Evolutionary conservation across 1,284 basidiomycete species (phyloP).

Genomic region (Ustilago curta): DNA sequence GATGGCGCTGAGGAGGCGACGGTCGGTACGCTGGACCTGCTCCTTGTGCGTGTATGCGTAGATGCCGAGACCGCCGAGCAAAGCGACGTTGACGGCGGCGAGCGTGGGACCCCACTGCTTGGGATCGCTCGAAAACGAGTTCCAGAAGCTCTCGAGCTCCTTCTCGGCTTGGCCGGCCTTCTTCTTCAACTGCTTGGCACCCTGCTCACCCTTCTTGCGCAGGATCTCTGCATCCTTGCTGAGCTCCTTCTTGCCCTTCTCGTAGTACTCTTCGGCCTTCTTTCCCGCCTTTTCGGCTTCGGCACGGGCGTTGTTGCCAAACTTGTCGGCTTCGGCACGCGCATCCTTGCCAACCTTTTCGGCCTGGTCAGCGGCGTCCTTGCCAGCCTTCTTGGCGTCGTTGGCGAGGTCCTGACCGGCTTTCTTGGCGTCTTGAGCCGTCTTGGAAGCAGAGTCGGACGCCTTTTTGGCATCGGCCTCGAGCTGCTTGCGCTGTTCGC

Average conservation of each 20-base stretch:
- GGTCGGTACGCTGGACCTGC: slow-evolving; percentile 58
- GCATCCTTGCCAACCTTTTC: slow-evolving; percentile 20
- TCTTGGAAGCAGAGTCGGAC: slow-evolving; percentile 26
- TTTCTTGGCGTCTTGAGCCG: slow-evolving; percentile 31
- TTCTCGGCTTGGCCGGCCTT: slow-evolving; percentile 59
- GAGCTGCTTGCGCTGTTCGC: slow-evolving; percentile 48
- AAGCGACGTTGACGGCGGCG: slow-evolving; percentile 62
- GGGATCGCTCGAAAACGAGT: slow-evolving; percentile 61
- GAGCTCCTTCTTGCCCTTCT: slow-evolving; percentile 49
- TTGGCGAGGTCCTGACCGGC: slow-evolving; percentile 20
- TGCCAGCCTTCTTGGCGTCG: slow-evolving; percentile 30
- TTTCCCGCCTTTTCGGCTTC: slow-evolving; percentile 48
- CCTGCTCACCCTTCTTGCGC: slow-evolving; percentile 53
- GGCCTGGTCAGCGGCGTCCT: slow-evolving; percentile 28
- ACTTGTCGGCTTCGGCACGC: slow-evolving; percentile 33
- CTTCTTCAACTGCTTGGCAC: slow-evolving; percentile 51
- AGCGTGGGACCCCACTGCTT: slow-evolving; percentile 65
- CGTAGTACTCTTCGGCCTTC: slow-evolving; percentile 46
- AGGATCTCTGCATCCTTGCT: slow-evolving; percentile 46
- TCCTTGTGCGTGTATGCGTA: slow-evolving; percentile 66
- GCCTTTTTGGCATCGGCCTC: slow-evolving; percentile 43
- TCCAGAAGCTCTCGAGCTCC: slow-evolving; percentile 57
- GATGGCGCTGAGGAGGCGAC: slow-evolving; percentile 56
- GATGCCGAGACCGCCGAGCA: slow-evolving; percentile 64
- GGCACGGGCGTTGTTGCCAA: slow-evolving; percentile 38